Evolutionary conservation across 2,329 filamentous ascomycete species (phyloP).

Genomic region (Botrytis paeoniae): DNA sequence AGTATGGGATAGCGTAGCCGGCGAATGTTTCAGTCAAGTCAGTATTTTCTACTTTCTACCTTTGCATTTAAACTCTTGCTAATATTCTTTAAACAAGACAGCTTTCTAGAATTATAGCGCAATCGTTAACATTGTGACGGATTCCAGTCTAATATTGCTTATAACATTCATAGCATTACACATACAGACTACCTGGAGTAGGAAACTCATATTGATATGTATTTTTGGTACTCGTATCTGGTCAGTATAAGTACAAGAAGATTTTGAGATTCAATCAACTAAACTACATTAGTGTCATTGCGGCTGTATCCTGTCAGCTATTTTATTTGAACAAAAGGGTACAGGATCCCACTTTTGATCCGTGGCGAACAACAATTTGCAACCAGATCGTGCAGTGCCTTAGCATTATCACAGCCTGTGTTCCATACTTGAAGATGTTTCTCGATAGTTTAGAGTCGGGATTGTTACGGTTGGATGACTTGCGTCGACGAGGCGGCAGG

Average conservation of each 20-base stretch:
- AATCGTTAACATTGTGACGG: constrained; percentile 16
- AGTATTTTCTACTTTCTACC: background rate
- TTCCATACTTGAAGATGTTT: constrained; percentile 17
- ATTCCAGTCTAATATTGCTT: constrained; percentile 4
- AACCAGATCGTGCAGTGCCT: constrained; percentile 12
- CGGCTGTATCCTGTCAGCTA: constrained; percentile 9
- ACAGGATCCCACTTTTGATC: constrained; percentile 8
- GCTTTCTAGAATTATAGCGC: constrained; percentile 15
- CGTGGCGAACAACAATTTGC: constrained; percentile 3
- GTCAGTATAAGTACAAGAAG: background rate
- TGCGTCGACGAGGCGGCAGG: constrained; percentile 9
- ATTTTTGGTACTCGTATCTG: constrained; percentile 20
- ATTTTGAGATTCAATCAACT: background rate
- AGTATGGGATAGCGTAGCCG: constrained; percentile 12
- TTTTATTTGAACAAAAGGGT: constrained; percentile 5
- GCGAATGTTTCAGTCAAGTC: constrained; percentile 16
- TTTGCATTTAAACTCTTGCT: background rate
- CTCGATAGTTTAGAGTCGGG: constrained; percentile 13
- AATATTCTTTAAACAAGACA: background rate
- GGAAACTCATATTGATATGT: constrained; percentile 1
- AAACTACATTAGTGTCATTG: constrained; percentile 12
- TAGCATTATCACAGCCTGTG: constrained; percentile 15
- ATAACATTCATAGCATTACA: constrained; percentile 13
- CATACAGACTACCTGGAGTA: constrained; percentile 5
- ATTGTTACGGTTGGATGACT: constrained; percentile 10